Evolutionary conservation across 495 filamentous ascomycete species (phyloP), one percentile per base, ranked within the genome.

Genomic region (Hyaloscypha bicolor): DNA sequence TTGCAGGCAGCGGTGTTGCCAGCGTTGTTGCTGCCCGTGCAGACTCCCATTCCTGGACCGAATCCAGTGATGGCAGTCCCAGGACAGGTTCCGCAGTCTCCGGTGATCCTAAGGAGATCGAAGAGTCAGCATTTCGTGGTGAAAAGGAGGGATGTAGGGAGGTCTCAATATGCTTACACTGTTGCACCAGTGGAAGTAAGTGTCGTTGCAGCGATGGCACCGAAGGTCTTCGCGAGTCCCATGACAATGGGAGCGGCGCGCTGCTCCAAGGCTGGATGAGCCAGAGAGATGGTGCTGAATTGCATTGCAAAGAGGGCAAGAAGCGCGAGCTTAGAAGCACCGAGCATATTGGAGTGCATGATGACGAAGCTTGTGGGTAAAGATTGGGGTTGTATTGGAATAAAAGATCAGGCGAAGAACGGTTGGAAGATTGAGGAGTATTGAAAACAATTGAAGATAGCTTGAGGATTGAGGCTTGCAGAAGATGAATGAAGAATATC

Each of bases 31-130:
- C 31, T 30, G 16, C 30, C 21, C 2, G 60, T 55, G 3, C 66
- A 62, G 12, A 60, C 32, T 11, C 29, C 55, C 3, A 42, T 19
- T 51, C 69, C 69, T n/a, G 66, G 64, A 30, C 45, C 56, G 52
- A 68, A 71, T 9, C 69, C 69, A 19, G 59, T 63, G 55, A 71
- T 69, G 3, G 66, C 31, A 25, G 65, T 58, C 1, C 69, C 69
- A 16, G 61, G 45, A 8, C 59, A 68, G 0, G 66, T 69, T 22
- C 69, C 69, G 25, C 42, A 39, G 57, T 68, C 32, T 45, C 62
- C 65, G 30, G 42, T 63, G 62, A 71, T 58, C 4, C 42, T 48
- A 37, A 12, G 4, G 16, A 48, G 11, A 14, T 16, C 4, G 1
- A 14, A 16, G 35, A 48, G 42, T 48, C 42, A 48, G 35, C 35